Conservation (phyloP, 768 basidiomycete species). For the Dioszegia crocea region DNA sequence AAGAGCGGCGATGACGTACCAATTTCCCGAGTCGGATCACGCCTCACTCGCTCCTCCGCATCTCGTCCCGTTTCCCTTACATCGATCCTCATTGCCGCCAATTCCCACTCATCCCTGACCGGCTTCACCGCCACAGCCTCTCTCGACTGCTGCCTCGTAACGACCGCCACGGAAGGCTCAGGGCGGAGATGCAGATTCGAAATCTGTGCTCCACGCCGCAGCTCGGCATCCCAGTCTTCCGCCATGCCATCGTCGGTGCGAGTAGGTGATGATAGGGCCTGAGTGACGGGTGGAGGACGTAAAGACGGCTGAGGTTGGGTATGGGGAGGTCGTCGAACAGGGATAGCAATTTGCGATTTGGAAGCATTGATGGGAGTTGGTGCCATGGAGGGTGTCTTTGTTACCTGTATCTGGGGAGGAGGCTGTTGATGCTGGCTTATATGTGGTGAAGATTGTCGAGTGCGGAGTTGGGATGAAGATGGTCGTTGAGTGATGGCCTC, state of each 20-base stretch:
- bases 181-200: background rate
- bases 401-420: background rate
- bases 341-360: background rate
- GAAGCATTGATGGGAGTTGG: background rate
- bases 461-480: background rate
- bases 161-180: background rate
- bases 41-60: conserved; percentile 27
- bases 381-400: background rate
- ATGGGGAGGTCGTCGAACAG: background rate
- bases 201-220: conserved; percentile 11
- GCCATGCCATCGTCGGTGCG: conserved; percentile 20
- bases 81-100: conserved; percentile 25
- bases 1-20: too few relatives aligned
- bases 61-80: conserved; percentile 18
- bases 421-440: background rate
- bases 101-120: conserved; percentile 30
- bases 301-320: background rate
- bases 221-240: conserved; percentile 34
- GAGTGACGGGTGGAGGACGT: background rate
- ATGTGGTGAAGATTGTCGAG: too few relatives aligned
- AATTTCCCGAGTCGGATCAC: conserved; percentile 27
- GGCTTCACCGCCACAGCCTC: conserved; percentile 10
- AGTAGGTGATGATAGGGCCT: conserved; percentile 13
- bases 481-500: conserved; percentile 1
- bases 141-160: conserved; percentile 5